Evolutionary conservation across 495 filamentous ascomycete genomes (phyloP).

Genomic region (Penicillium angulare): DNA sequence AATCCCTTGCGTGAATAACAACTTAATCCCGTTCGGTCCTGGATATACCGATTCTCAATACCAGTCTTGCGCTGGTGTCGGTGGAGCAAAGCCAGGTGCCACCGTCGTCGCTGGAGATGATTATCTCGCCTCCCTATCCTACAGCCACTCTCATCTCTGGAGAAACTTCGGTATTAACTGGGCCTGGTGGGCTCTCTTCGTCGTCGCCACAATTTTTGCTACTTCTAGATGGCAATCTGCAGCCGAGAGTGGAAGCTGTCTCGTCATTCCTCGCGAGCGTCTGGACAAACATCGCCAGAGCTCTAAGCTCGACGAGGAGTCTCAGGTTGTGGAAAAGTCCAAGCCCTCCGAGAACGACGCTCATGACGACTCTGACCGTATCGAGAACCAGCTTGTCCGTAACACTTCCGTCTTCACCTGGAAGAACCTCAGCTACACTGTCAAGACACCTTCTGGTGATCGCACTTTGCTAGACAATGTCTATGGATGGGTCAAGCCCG

Average conservation of each 20-base stretch:
- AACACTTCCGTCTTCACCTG: slow-evolving; percentile 60
- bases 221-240: slow-evolving; percentile 37
- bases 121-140: slow-evolving; percentile 50
- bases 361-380: slow-evolving; percentile 2
- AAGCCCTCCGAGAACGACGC: slow-evolving; percentile 15
- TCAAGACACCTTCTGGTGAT: slow-evolving; percentile 42
- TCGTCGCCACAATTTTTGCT: slow-evolving; percentile 34
- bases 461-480: slow-evolving; percentile 68
- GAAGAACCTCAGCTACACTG: slow-evolving; percentile 57
- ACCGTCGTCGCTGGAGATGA: slow-evolving; percentile 42
- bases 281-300: slow-evolving; percentile 19
- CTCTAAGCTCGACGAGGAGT: slow-evolving; percentile 28
- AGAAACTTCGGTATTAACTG: slow-evolving; percentile 47
- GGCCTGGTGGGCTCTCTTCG: slow-evolving; percentile 45
- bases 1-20: slow-evolving; percentile 46
- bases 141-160: slow-evolving; percentile 46
- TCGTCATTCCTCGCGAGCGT: slow-evolving; percentile 43
- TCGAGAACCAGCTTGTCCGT: slow-evolving; percentile 31
- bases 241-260: slow-evolving; percentile 27
- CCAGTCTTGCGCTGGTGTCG: slow-evolving; percentile 55
- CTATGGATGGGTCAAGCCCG: slow-evolving; percentile 89
- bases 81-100: slow-evolving; percentile 44
- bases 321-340: slow-evolving; percentile 25
- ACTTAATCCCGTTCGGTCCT: slow-evolving; percentile 43
- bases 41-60: slow-evolving; percentile 29